Conservation (phyloP, 1,284 basidiomycete genomes). For the Tetrapyrgos nigripes region DNA sequence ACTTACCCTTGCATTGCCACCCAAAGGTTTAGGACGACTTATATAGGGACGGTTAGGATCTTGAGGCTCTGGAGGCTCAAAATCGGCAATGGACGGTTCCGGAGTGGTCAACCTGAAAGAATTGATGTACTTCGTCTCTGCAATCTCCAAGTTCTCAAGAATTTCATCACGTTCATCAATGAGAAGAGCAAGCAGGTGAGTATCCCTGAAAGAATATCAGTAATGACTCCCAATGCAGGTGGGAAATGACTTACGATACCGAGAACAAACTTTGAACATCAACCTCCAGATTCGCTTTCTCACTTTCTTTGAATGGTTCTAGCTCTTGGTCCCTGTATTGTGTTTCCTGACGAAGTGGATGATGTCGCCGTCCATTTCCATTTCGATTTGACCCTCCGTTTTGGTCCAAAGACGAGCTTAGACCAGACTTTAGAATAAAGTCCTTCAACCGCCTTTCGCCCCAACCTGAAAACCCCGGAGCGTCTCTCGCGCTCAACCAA, state of each 20-base stretch:
- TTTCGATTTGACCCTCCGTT: constrained; percentile 27
- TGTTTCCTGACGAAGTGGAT: constrained; percentile 34
- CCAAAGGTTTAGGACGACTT: constrained; percentile 68
- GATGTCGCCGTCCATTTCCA: constrained; percentile 28
- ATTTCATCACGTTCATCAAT: constrained; percentile 77
- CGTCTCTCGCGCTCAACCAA: constrained; percentile 67
- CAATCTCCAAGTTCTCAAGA: constrained; percentile 77
- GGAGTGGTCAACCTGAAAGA: constrained; percentile 78
- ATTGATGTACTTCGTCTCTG: constrained; percentile 78
- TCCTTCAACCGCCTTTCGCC: constrained; percentile 76
- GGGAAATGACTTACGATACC: constrained; percentile 61
- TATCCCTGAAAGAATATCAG: constrained; percentile 55
- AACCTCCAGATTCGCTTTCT: constrained; percentile 58
- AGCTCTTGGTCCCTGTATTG: constrained; percentile 40
- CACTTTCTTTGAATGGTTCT: constrained; percentile 45
- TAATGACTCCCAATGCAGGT: background rate
- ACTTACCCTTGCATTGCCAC: constrained; percentile 21
- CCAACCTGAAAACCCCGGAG: constrained; percentile 71
- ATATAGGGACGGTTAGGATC: constrained; percentile 59
- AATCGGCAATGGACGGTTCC: constrained; percentile 68
- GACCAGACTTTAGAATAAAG: constrained; percentile 65
- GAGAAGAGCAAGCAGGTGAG: constrained; percentile 64
- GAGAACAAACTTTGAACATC: constrained; percentile 78
- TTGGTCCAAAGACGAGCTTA: constrained; percentile 61
- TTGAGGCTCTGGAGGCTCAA: constrained; percentile 43